Evolutionary conservation across 768 basidiomycete species (phyloP).

Genomic region (Hericium rajendrae): DNA sequence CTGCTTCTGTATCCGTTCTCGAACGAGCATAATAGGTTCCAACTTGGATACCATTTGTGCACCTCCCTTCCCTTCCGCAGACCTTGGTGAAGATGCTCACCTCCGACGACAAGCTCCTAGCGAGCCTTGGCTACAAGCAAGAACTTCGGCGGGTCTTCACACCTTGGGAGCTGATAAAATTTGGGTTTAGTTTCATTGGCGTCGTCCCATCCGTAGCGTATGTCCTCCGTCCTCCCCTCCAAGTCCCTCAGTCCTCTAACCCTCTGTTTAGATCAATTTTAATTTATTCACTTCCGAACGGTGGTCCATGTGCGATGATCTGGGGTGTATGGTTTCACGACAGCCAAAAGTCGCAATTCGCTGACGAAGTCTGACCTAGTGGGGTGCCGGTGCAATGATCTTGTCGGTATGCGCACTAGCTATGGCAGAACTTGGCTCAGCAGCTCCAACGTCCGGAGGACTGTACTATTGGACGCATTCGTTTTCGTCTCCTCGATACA

Average conservation of each 20-base stretch:
- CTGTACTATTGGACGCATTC: constrained; percentile 30
- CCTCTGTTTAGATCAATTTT: constrained; percentile 14
- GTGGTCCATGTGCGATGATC: constrained; percentile 23
- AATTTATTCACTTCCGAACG: constrained; percentile 21
- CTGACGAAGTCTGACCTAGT: constrained; percentile 11
- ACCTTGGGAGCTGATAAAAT: constrained; percentile 31
- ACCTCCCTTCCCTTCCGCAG: too few relatives aligned
- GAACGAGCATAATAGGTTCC: too few relatives aligned
- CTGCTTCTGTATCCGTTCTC: too few relatives aligned
- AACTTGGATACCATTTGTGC: too few relatives aligned
- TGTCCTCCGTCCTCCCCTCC: neutral
- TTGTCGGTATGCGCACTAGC: constrained; percentile 25
- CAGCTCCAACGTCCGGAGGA: constrained; percentile 27
- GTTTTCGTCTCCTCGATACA: constrained; percentile 22
- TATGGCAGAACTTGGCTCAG: constrained; percentile 26
- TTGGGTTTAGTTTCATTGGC: constrained; percentile 23
- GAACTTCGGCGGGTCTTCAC: constrained; percentile 49
- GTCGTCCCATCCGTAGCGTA: constrained; percentile 19
- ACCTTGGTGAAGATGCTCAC: neutral
- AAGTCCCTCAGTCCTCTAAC: too few relatives aligned
- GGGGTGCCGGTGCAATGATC: constrained; percentile 24
- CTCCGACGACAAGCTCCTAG: constrained; percentile 31
- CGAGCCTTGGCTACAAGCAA: constrained; percentile 40
- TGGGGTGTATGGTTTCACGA: constrained; percentile 19
- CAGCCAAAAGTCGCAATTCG: neutral